phyloP scores from a whole-genome alignment of 2,329 filamentous ascomycete species.

The Lachnellula arida region DNA sequence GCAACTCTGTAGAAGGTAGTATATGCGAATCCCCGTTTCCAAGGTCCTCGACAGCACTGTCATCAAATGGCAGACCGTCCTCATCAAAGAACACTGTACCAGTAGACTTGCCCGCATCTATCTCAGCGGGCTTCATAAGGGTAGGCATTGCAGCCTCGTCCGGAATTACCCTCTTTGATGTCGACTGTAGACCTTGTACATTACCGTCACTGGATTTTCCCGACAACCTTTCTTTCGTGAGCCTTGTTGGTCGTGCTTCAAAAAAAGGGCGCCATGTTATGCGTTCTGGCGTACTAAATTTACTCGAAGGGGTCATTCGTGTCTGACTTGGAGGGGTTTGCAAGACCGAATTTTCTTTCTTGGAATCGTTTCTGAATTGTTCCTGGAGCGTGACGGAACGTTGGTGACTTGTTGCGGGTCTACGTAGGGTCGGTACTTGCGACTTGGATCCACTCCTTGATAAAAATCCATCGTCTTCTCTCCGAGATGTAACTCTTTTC shows the following conservation, averaged over 20 bases:
- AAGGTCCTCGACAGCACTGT: conserved; percentile 18
- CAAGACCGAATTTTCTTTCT: conserved; percentile 10
- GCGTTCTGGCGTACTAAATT: conserved; percentile 17
- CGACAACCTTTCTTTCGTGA: conserved; percentile 26
- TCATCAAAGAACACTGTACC: conserved; percentile 20
- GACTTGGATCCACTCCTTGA: conserved; percentile 50
- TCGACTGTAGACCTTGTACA: conserved; percentile 22
- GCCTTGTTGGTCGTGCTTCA: conserved; percentile 28
- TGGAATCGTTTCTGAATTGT: conserved; percentile 28
- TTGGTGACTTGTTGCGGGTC: conserved; percentile 76
- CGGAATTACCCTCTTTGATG: conserved; percentile 28
- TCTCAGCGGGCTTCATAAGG: conserved; percentile 30
- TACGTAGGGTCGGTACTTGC: conserved; percentile 60
- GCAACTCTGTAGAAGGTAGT: conserved; percentile 20
- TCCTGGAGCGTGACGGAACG: conserved; percentile 66
- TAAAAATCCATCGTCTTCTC: conserved; percentile 40
- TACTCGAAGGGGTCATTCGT: conserved; percentile 16
- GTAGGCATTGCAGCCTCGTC: conserved; percentile 26
- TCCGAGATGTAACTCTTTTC: conserved; percentile 61
- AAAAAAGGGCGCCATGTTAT: conserved; percentile 31
- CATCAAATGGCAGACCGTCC: conserved; percentile 23
- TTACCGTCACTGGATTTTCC: conserved; percentile 25
- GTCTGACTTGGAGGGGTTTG: conserved; percentile 12
- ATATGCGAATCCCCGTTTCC: conserved; percentile 15
- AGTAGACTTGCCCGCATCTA: conserved; percentile 15